Evolutionary conservation across 768 basidiomycete species (phyloP).

Genomic region (Terana coerulea): DNA sequence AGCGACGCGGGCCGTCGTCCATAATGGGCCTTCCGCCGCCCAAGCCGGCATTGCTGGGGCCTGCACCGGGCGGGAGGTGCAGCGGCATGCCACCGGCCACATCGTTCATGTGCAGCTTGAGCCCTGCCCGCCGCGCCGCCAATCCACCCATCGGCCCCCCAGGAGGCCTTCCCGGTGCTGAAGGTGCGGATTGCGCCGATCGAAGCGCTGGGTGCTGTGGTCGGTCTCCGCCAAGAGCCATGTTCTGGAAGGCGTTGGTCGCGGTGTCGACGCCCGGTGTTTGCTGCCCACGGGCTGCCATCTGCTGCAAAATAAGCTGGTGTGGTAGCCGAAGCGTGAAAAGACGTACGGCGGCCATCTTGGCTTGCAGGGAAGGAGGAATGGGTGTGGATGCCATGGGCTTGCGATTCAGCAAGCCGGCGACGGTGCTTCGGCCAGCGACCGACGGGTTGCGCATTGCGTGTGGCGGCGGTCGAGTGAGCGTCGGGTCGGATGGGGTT

Average conservation of each 20-base stretch:
- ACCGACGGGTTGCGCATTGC: conserved; percentile 14
- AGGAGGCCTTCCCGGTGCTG: conserved; percentile 23
- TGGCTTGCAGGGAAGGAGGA: conserved; percentile 86
- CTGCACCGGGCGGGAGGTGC: conserved; percentile 41
- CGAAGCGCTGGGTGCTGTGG: conserved; percentile 16
- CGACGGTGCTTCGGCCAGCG: conserved; percentile 26
- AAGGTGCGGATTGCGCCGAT: conserved; percentile 28
- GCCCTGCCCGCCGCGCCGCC: conserved; percentile 23
- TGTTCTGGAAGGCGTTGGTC: conserved; percentile 36
- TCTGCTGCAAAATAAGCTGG: conserved; percentile 25
- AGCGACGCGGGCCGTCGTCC: conserved; percentile 31
- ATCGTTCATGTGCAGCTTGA: conserved; percentile 42
- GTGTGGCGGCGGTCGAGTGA: conserved; percentile 15
- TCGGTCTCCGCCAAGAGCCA: conserved; percentile 24
- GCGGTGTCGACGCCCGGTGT: conserved; percentile 39
- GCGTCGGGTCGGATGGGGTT: conserved; percentile 17
- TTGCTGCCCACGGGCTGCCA: conserved; percentile 37
- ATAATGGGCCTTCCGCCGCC: conserved; percentile 62
- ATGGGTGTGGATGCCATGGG: conserved; percentile 58
- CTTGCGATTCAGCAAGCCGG: conserved; percentile 43
- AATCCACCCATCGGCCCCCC: conserved; percentile 21
- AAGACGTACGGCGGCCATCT: conserved; percentile 80
- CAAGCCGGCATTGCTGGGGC: conserved; percentile 63
- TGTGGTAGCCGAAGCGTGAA: not conserved
- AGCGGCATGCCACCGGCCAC: conserved; percentile 39